Evolutionary conservation across 225 moss, liverwort and hornwort genomes (phyloP), one percentile per base, ranked within the genome.

Genomic region (Sphagnum tenellum): DNA sequence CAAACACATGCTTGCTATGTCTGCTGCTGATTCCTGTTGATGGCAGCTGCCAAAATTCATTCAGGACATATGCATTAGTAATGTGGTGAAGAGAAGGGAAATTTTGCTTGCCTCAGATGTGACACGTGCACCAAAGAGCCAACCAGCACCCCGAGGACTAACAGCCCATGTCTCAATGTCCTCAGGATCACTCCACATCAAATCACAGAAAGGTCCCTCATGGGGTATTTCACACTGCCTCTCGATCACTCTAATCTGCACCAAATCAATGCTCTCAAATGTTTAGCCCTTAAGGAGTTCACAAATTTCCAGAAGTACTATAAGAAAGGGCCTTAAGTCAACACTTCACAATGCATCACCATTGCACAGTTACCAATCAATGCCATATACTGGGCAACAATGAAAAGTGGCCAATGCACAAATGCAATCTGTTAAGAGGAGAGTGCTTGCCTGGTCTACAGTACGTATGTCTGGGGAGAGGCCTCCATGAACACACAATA

Each of bases 151-250:
- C 29, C 98, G 83, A 57, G 98, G 98, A 84, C 98, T 98, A 63
- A 98, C 93, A 75, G 93, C 86, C 98, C 98, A 98, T 67, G 86
- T 86, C 59, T 91, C 98, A 65, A 98, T 89, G 65, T 98, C 98
- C 73, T 98, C 98, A 57, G 98, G 98, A 73, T 98, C 98, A 82
- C 98, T 98, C 98, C 98, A 98, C 98, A 98, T 98, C 83, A 98
- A 82, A 68, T 98, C 98, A 82, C 98, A 98, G 69, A 93, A 98
- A 58, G 98, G 98, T 46, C 98, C 98, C 69, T 90, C 90, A 48
- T 98, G 98, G 56, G 98, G 98, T 71, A 98, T 98, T 76, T 98
- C 98, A 57, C 93, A 93, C 69, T 89, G 98, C 72, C 98, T 84
- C 75, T 98, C 98, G 73, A 98, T 92, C 80, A 98, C 98, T 75